These are phyloP conservation scores for Rauvolfia tetraphylla DNA, from an alignment of 257 asterid genomes.

Conservation along the genomic window DNA sequence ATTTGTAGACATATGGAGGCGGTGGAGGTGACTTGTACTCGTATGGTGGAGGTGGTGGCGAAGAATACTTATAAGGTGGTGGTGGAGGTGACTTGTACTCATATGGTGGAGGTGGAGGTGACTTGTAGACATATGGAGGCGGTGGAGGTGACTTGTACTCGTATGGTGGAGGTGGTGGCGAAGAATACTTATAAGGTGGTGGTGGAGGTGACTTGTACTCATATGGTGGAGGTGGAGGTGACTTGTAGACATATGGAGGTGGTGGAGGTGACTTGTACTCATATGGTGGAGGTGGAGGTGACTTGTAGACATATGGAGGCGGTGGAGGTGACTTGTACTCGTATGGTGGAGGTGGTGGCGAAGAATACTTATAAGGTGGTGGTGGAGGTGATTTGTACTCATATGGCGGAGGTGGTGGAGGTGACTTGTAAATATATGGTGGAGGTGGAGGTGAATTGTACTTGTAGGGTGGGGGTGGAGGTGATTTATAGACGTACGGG, in stretches of 20 bases:
- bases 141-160: neutral
- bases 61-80: neutral
- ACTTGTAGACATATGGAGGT: neutral
- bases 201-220: neutral
- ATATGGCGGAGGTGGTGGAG: no score
- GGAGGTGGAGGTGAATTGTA: no score
- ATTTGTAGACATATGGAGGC: neutral
- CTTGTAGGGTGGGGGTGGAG: no score
- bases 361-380: no score
- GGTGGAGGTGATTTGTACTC: no score
- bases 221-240: neutral
- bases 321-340: no score
- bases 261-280: no score
- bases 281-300: no score
- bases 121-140: neutral
- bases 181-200: neutral
- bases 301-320: no score
- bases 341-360: no score
- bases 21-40: neutral
- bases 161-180: constrained; percentile 5
- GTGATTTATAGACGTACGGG: no score
- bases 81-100: neutral
- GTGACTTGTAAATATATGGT: no score
- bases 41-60: neutral
- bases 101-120: neutral